Evolutionary conservation across 345 rosid genomes (phyloP), one percentile per base, ranked within the genome.

Genomic region (Triadica sebifera): DNA sequence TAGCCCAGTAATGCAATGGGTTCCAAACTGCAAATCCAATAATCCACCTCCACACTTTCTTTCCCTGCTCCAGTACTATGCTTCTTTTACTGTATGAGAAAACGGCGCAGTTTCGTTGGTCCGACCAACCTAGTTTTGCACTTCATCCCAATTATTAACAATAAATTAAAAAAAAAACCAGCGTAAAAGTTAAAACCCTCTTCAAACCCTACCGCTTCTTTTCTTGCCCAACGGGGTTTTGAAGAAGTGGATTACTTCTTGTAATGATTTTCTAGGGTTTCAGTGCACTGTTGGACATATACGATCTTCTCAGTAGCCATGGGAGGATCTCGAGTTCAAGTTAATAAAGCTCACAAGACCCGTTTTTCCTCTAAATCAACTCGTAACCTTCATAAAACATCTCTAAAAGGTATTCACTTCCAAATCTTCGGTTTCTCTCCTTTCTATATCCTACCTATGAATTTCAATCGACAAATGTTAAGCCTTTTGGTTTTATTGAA

Each of bases 301-400:
- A 29, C 15, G 6, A 20, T 51, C 49, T 22, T 37, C 41, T n/a
- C 25, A 55, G 43, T 52, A 79, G 76, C 83, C 79, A 89, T 92
- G 93, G 93, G 89, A 79, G 86, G 87, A 10, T 87, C 97, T 75
- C 86, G 95, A 81, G 86, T 74, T 81, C 98, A 95, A 81, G 85
- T 85, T 12, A 95, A 93, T 74, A 95, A 95, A 72, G 37, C 94
- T 70, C 99, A 95, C 84, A 94, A 92, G 77, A 66, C 97, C 34
- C 87, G 98, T 37, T 90, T 90, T 75, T 74, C 93, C 25, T 82
- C 97, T 75, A 95, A 91, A 75, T 89, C 99, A 13, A 80, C 92
- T 69, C 91, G 96, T 38, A 91, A 87, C 75, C 84, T 95, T 55
- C 98, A 91, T 80, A 91, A 80, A 80, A 85, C 89, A 13, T 79